A percentile compares a stretch with the other conserved stretches of the same genome.
phyloP scores from a whole-genome alignment of 345 rosid genomes.

The Syzygium grande region DNA sequence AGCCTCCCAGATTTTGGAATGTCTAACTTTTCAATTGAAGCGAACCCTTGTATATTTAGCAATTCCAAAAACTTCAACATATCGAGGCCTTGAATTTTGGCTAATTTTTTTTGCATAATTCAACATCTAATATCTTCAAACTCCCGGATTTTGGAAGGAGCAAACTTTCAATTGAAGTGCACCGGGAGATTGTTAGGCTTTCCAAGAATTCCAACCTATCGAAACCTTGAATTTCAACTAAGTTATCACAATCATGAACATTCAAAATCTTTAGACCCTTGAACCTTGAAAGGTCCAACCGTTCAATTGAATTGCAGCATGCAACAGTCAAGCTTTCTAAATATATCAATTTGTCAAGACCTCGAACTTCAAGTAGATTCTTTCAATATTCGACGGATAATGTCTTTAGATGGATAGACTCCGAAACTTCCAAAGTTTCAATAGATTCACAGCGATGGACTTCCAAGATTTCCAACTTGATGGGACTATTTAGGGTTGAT shows the following conservation, averaged over 20 bases:
- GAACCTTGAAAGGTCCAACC: not conserved
- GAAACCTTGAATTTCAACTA: not conserved
- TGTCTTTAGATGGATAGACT: not conserved
- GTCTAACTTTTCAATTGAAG: not conserved
- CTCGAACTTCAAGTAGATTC: not conserved
- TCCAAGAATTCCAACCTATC: not conserved
- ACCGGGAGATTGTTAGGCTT: accelerated
- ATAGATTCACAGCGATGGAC: not conserved
- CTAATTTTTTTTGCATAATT: not conserved
- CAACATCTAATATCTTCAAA: not conserved
- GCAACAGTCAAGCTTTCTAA: not conserved
- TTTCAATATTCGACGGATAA: not conserved
- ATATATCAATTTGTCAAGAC: not conserved
- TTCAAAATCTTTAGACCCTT: not conserved
- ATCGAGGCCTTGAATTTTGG: accelerated
- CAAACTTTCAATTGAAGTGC: not conserved
- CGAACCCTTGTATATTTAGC: not conserved
- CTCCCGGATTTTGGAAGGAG: not conserved
- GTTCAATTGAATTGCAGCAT: not conserved
- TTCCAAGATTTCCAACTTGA: not conserved
- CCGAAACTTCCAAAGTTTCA: not conserved
- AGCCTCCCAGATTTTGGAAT: not conserved
- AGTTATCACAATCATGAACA: accelerated
- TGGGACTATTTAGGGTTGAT: not conserved
- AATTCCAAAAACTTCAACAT: not conserved